phyloP scores from a whole-genome alignment of 78 protist genomes.

The Planoprotostelium fungivorum region DNA sequence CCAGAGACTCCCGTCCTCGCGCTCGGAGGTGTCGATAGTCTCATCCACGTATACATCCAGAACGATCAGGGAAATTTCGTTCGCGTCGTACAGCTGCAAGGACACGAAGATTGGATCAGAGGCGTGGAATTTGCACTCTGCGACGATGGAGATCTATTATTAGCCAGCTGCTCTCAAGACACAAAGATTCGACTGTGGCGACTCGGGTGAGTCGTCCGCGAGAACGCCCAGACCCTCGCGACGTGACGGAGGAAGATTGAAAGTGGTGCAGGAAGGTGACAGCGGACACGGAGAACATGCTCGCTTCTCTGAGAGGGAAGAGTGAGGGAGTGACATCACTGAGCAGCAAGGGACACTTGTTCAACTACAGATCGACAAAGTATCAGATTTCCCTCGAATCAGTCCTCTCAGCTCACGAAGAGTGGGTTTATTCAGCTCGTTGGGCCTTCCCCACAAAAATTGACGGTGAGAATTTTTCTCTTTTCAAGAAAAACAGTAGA shows the following conservation, averaged over 20 bases:
- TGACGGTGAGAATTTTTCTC: constrained; percentile 4
- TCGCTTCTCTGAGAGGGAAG: constrained; percentile 7
- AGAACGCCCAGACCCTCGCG: neutral
- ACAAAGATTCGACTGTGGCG: constrained; percentile 46
- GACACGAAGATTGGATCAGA: constrained; percentile 66
- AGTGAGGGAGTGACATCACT: constrained; percentile 19
- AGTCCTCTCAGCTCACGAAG: constrained; percentile 59
- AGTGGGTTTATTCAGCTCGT: constrained; percentile 43
- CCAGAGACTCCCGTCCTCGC: constrained; percentile 23
- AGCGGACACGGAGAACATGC: neutral
- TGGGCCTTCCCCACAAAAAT: constrained; percentile 34
- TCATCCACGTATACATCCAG: constrained; percentile 39
- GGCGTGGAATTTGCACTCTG: constrained; percentile 7
- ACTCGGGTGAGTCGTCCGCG: neutral
- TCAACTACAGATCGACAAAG: constrained; percentile 9
- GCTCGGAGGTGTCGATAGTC: constrained; percentile 48
- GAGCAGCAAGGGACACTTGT: constrained; percentile 28
- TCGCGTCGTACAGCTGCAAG: constrained; percentile 41
- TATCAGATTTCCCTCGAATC: constrained; percentile 27
- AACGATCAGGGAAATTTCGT: neutral
- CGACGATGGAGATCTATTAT: constrained; percentile 9
- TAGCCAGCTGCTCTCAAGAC: constrained; percentile 62
- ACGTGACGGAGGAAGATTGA: neutral
- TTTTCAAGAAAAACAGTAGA: neutral
- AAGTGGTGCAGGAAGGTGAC: neutral